Evolutionary conservation across 805 yeast species (phyloP).

Genomic region (Candida bentonensis): DNA sequence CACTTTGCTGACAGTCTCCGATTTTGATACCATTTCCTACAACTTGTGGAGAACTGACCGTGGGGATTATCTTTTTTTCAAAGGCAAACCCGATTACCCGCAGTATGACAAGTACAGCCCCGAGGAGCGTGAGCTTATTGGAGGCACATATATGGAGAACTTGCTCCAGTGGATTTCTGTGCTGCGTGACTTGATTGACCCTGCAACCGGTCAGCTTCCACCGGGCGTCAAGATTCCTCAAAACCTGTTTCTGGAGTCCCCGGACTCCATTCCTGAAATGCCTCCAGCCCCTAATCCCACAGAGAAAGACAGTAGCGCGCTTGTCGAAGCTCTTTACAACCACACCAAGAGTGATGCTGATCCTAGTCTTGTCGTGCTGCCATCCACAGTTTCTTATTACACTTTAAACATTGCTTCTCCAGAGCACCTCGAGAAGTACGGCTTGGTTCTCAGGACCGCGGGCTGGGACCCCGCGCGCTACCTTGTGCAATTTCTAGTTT

Average conservation of each 20-base stretch:
- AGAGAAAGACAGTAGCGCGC: neutral
- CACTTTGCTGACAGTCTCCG: neutral
- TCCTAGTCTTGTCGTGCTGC: neutral
- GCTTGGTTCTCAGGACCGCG: neutral
- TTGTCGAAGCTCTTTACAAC: neutral
- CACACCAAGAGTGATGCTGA: neutral
- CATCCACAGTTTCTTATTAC: neutral
- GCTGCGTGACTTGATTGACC: neutral
- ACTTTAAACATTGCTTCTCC: neutral
- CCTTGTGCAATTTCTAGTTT: neutral
- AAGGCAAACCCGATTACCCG: neutral
- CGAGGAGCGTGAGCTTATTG: neutral
- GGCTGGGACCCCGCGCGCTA: neutral
- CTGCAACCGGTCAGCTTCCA: neutral
- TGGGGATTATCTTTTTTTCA: neutral
- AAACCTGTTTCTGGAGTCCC: neutral
- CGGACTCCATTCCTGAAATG: neutral
- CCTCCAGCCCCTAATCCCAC: neutral
- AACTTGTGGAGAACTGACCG: neutral
- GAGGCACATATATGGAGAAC: neutral
- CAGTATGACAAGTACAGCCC: neutral
- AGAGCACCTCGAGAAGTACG: neutral
- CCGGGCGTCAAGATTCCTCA: neutral
- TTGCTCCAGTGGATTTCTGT: neutral
- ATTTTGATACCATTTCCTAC: neutral